phyloP scores from a whole-genome alignment of 2,329 filamentous ascomycete species.

The Truncatella angustata region DNA sequence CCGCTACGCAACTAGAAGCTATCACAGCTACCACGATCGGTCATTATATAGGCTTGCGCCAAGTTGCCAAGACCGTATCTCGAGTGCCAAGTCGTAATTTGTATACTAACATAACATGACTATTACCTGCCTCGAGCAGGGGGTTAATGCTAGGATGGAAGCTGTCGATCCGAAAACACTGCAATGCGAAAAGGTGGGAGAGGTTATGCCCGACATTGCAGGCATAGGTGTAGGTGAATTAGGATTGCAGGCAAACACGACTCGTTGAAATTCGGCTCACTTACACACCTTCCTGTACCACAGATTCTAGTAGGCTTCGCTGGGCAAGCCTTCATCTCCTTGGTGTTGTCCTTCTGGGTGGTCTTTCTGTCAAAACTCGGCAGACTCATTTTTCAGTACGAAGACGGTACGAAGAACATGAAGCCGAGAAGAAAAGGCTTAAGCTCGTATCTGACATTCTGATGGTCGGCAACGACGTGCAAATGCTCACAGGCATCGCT shows the following conservation, averaged over 20 bases:
- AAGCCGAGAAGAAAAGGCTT: constrained; percentile 25
- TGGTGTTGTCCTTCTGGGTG: constrained; percentile 29
- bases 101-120: no score
- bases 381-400: constrained; percentile 23
- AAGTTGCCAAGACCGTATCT: not conserved
- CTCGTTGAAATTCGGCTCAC: not conserved
- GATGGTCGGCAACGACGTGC: constrained; percentile 32
- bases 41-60: not conserved
- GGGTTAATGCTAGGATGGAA: constrained; percentile 7
- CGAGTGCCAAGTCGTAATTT: not conserved
- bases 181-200: constrained; percentile 28
- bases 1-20: not conserved
- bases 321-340: constrained; percentile 26
- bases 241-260: not conserved
- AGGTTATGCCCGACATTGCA: constrained; percentile 28
- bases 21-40: not conserved
- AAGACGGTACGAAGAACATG: constrained; percentile 24
- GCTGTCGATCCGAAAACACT: constrained; percentile 10
- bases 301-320: constrained; percentile 31
- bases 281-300: not conserved
- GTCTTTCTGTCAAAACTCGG: constrained; percentile 30
- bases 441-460: constrained; percentile 30
- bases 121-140: not conserved
- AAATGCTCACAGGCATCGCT: constrained; percentile 25
- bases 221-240: constrained; percentile 26